Percentiles rank a stretch among this genome's conserved stretches.
Evolutionary conservation across 1,284 basidiomycete species (phyloP).

Genomic region (Ganoderma sinense): DNA sequence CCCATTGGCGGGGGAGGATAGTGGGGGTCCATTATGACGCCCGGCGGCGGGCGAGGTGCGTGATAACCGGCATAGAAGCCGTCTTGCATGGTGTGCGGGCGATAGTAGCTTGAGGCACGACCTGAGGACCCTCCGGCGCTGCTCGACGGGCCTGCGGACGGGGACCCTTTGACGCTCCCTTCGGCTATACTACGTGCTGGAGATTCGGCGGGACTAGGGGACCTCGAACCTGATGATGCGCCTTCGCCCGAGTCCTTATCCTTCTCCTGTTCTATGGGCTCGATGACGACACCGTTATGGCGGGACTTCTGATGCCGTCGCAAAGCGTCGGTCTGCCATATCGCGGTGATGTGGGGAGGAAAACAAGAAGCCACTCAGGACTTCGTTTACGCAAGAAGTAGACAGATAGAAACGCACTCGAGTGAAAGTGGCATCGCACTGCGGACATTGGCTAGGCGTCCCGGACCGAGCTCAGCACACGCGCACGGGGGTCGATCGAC

Average conservation of each 20-base stretch:
- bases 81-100: conserved; percentile 58
- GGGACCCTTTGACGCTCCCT: conserved; percentile 46
- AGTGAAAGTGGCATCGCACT: conserved; percentile 80
- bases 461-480: conserved; percentile 19
- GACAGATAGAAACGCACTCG: conserved; percentile 54
- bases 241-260: conserved; percentile 42
- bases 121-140: conserved; percentile 30
- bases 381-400: neutral
- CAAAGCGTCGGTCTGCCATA: conserved; percentile 44
- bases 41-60: conserved; percentile 35
- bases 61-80: conserved; percentile 32
- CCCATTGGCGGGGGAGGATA: conserved; percentile 49
- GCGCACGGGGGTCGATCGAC: neutral
- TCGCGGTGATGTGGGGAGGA: neutral
- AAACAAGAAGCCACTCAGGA: neutral
- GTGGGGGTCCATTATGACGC: conserved; percentile 40
- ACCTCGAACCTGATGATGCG: conserved; percentile 52
- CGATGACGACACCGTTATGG: conserved; percentile 73
- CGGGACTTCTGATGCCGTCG: conserved; percentile 58
- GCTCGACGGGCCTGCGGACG: conserved; percentile 37
- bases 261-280: conserved; percentile 49
- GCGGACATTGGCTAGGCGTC: conserved; percentile 65
- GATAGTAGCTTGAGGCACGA: conserved; percentile 63
- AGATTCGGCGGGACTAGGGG: conserved; percentile 56
- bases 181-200: conserved; percentile 49